Conservation (phyloP, 768 basidiomycete species). For the Agaricus blazei region DNA sequence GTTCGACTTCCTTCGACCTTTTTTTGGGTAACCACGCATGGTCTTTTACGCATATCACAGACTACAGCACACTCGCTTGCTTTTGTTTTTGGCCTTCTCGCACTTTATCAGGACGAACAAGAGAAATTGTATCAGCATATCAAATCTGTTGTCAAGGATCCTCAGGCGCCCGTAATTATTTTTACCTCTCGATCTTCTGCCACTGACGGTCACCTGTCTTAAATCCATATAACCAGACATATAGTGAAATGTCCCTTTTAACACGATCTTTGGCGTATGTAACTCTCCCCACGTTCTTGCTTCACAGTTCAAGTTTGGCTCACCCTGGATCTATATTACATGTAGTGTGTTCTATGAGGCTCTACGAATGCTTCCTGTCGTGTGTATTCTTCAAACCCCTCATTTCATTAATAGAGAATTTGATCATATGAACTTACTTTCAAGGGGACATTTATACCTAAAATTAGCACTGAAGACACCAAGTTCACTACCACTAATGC, state of each 20-base stretch:
- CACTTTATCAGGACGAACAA: conserved; percentile 40
- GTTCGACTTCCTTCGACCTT: background rate
- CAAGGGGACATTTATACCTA: conserved; percentile 11
- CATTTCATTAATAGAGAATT: background rate
- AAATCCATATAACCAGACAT: conserved; percentile 16
- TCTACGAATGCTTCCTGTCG: conserved; percentile 36
- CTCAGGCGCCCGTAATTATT: conserved; percentile 8
- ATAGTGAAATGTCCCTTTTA: conserved; percentile 26
- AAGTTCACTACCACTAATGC: conserved; percentile 5
- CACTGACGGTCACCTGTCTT: background rate
- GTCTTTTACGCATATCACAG: conserved; percentile 11
- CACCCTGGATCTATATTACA: background rate
- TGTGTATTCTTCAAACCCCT: conserved; percentile 12
- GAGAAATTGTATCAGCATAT: conserved; percentile 37
- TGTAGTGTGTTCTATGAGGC: conserved; percentile 38
- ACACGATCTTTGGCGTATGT: conserved; percentile 27
- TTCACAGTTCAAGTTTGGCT: background rate
- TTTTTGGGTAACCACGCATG: no score
- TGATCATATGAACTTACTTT: background rate
- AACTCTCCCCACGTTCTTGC: no score
- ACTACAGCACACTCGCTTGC: conserved; percentile 35
- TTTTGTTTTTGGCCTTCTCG: conserved; percentile 36
- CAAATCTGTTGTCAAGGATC: conserved; percentile 19
- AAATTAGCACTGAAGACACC: conserved; percentile 13
- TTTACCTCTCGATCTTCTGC: background rate